Evolutionary conservation across 192 early-diverging fungal genomes (phyloP).

Genomic region (Rhizophagus sp.): DNA sequence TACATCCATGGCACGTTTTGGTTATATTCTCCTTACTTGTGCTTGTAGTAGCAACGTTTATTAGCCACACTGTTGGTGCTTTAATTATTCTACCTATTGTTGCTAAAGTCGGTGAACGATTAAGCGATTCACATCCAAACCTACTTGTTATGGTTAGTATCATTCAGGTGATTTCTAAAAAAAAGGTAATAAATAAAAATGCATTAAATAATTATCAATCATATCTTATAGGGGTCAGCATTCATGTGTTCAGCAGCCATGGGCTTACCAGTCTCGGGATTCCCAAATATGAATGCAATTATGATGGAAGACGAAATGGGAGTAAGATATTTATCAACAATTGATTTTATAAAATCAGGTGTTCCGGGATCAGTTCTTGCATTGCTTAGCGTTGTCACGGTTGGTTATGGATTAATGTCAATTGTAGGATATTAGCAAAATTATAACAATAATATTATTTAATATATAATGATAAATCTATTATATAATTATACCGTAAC

Average conservation of each 20-base stretch:
- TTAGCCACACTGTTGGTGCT: constrained; percentile 94
- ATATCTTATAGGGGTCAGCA: constrained; percentile 55
- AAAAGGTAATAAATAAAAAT: neutral
- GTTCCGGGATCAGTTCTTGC: constrained; percentile 74
- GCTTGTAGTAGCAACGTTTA: constrained; percentile 86
- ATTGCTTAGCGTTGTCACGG: constrained; percentile 65
- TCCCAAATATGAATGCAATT: constrained; percentile 98
- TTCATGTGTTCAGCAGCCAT: constrained; percentile 89
- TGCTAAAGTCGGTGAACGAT: constrained; percentile 73
- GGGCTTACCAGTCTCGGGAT: constrained; percentile 91
- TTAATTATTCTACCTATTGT: constrained; percentile 96
- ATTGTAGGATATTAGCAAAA: constrained; percentile 53
- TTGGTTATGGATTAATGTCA: constrained; percentile 78
- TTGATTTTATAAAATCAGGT: constrained; percentile 85
- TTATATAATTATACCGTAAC: too few relatives aligned
- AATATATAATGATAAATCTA: too few relatives aligned
- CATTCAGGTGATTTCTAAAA: constrained; percentile 12
- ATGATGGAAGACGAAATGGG: constrained; percentile 88
- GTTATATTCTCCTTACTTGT: constrained; percentile 79
- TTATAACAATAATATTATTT: neutral
- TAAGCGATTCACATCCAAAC: constrained; percentile 50
- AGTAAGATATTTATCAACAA: constrained; percentile 74
- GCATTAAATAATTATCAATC: neutral
- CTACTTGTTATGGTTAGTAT: constrained; percentile 75
- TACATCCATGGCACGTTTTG: constrained; percentile 72